Conservation (phyloP, 2,329 filamentous ascomycete genomes). For the Colletotrichum spinosum region DNA sequence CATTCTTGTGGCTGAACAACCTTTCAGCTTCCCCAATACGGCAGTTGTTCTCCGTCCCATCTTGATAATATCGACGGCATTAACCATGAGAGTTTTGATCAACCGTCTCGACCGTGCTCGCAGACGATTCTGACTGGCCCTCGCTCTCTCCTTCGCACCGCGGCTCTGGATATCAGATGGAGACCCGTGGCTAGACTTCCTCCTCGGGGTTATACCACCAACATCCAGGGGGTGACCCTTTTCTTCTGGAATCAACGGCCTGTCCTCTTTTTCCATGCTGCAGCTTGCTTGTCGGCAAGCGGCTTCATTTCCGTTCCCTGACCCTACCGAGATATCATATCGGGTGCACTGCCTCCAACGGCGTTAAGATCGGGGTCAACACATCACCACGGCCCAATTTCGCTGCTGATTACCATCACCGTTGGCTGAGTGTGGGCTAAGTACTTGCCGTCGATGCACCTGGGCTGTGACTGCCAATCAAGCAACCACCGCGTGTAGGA, state of each 20-base stretch:
- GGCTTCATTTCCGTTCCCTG: conserved; percentile 29
- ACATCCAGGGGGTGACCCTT: conserved; percentile 25
- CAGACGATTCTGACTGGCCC: conserved; percentile 2
- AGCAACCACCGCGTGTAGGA: neutral
- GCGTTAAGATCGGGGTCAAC: conserved; percentile 15
- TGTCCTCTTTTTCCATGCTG: neutral
- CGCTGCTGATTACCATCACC: neutral
- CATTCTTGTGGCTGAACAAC: conserved; percentile 6
- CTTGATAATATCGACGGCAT: conserved; percentile 12
- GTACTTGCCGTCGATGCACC: conserved; percentile 1
- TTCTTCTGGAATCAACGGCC: conserved; percentile 13
- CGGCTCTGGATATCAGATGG: neutral
- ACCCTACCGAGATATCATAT: conserved; percentile 26
- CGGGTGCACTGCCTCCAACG: conserved; percentile 28
- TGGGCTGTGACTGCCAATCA: neutral
- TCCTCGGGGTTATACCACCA: neutral
- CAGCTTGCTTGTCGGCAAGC: conserved; percentile 9
- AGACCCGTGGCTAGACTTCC: neutral
- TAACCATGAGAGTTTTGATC: conserved; percentile 24
- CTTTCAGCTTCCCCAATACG: conserved; percentile 23
- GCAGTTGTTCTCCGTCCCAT: conserved; percentile 23
- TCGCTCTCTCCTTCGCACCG: conserved; percentile 1
- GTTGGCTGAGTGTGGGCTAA: conserved; percentile 15
- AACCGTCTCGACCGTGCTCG: conserved; percentile 7
- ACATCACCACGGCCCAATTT: conserved; percentile 20